Evolutionary conservation across 805 yeast genomes (phyloP), one percentile per base, ranked within the genome.

Genomic region (Sporopachydermia quercuum): DNA sequence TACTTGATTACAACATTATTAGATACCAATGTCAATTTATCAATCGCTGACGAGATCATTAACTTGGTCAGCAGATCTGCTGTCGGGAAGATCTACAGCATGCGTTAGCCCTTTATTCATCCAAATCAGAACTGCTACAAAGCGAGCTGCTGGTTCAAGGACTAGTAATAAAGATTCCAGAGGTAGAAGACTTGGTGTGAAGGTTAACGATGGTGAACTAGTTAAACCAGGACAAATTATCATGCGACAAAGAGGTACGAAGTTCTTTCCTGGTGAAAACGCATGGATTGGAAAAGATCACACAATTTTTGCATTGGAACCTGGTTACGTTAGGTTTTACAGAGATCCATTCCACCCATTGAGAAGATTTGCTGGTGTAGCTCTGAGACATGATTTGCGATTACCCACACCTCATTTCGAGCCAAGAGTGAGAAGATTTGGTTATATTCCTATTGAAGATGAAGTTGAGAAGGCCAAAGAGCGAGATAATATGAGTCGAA

Each of bases 331-430:
- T 19, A 73, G 93, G 46, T 91, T 74, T 61, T 91, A 91, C 60
- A 63, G 78, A 44, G 96, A 91, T 63, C 97, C 98, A 3, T 91
- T 91, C 68, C 97, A 91, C 54, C 96, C 97, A 35, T 74, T 76
- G 56, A 76, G 96, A 55, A 80, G 77, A 54, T 84, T 83, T 54
- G 81, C 86, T 46, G 98, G 98, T 34, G 76, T 91, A 33, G 86
- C 94, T 0, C 66, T 91, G 39, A 63, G 62, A 33, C 68, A 69
- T 43, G 80, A 76, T 2, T 60, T 71, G 27, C 62, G 65, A 44
- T 68, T 89, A 30, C 98, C 98, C 35, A 76, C 84, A 13, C 82
- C 89, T 4, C 97, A 91, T 57, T 89, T 87, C 58, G 79, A 68
- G n/a, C 96, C 97, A 35, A 70, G 86, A 37, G 64, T 72, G 5